phyloP scores from a whole-genome alignment of 2,329 filamentous ascomycete species.

The Podosphaera aphanis region DNA sequence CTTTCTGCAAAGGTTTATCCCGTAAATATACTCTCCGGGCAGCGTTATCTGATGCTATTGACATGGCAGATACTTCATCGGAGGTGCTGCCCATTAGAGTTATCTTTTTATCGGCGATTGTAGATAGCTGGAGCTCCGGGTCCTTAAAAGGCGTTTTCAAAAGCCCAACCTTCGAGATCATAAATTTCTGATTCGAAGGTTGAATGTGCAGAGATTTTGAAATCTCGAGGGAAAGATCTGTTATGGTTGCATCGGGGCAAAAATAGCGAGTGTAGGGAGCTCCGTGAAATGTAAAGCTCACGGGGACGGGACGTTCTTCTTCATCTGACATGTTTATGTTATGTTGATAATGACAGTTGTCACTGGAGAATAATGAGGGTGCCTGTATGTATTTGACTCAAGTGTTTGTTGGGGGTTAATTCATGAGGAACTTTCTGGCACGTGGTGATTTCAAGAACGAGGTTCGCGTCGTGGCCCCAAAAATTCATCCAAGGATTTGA shows the following conservation, averaged over 20 bases:
- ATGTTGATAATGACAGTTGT: too few species aligned
- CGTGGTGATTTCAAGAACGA: too few species aligned
- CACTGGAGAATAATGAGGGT: too few species aligned
- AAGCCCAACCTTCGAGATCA: slow-evolving; percentile 40
- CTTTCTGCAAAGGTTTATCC: slow-evolving; percentile 14
- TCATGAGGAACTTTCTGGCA: too few species aligned
- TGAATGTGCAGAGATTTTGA: slow-evolving; percentile 33
- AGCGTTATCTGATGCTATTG: slow-evolving; percentile 24
- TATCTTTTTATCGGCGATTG: slow-evolving; percentile 33
- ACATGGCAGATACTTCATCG: slow-evolving; percentile 32
- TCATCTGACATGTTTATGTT: slow-evolving; percentile 7
- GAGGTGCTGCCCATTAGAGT: slow-evolving; percentile 40
- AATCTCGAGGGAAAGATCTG: slow-evolving; percentile 37
- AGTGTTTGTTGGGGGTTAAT: too few species aligned
- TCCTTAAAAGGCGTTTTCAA: slow-evolving; percentile 41
- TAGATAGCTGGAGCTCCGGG: slow-evolving; percentile 23
- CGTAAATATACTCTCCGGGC: slow-evolving; percentile 23
- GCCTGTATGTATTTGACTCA: too few species aligned
- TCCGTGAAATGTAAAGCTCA: slow-evolving; percentile 25
- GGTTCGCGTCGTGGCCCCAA: neutral
- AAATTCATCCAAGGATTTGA: neutral
- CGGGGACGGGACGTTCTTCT: slow-evolving; percentile 17
- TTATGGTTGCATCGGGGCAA: slow-evolving; percentile 23
- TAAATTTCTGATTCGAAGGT: slow-evolving; percentile 40
- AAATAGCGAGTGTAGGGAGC: slow-evolving; percentile 23